Conservation (phyloP, 2,329 filamentous ascomycete genomes). For the Aspergillus spinulosporus region DNA sequence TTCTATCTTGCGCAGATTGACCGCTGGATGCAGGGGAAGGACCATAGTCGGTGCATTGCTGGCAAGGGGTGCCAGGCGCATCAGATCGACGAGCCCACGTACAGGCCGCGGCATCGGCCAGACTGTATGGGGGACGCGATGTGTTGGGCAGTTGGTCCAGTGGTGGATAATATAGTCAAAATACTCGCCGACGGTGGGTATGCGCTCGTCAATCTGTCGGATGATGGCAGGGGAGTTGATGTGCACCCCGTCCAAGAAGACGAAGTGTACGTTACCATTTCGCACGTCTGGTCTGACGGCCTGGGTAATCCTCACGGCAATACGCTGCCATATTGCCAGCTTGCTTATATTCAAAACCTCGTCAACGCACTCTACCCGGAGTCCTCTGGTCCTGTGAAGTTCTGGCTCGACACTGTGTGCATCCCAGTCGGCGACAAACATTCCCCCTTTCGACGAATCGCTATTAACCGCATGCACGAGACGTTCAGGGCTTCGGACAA, state of each 20-base stretch:
- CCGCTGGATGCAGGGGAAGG: background rate
- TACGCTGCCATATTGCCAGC: background rate
- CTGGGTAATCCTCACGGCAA: background rate
- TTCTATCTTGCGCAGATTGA: background rate
- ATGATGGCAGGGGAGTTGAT: background rate
- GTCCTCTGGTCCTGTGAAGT: background rate
- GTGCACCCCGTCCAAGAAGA: background rate
- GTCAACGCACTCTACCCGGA: constrained; percentile 1
- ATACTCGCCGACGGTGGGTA: background rate
- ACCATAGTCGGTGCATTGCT: background rate
- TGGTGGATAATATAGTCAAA: background rate
- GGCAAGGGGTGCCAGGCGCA: background rate
- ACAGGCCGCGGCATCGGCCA: background rate
- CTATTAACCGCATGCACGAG: background rate
- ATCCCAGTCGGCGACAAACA: background rate
- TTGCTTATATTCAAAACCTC: background rate
- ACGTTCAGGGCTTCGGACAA: background rate
- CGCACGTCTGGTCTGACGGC: constrained; percentile 1
- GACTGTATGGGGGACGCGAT: background rate
- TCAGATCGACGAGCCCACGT: background rate
- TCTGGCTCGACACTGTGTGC: background rate
- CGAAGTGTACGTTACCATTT: background rate
- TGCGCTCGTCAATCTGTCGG: background rate
- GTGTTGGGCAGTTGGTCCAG: background rate
- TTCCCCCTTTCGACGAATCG: background rate